phyloP scores from a whole-genome alignment of 2,329 filamentous ascomycete species.

The Cercospora brassicicola region DNA sequence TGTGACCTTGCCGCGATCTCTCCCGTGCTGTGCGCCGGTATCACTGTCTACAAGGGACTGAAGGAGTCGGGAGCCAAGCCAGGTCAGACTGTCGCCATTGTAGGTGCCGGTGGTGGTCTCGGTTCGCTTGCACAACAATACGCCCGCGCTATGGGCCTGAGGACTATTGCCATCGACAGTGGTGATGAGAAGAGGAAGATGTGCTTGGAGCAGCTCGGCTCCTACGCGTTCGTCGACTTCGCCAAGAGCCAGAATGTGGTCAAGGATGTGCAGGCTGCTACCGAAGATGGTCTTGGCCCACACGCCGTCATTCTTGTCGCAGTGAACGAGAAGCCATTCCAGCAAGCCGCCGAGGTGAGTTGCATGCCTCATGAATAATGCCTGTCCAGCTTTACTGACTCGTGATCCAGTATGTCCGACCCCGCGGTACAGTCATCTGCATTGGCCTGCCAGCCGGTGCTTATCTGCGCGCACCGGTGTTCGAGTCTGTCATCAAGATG shows the following conservation, averaged over 20 bases:
- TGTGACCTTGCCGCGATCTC: constrained; percentile 73
- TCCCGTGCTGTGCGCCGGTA: constrained; percentile 73
- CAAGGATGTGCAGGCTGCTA: constrained; percentile 78
- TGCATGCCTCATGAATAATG: neutral
- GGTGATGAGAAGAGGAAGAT: constrained; percentile 76
- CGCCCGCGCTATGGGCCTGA: constrained; percentile 84
- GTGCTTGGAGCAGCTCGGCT: constrained; percentile 66
- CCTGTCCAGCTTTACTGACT: constrained; percentile 9
- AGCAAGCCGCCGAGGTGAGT: constrained; percentile 71
- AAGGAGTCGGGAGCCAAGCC: constrained; percentile 76
- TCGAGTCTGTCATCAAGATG: constrained; percentile 71
- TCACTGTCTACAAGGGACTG: constrained; percentile 88
- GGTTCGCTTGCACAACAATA: constrained; percentile 81
- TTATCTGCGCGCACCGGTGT: constrained; percentile 78
- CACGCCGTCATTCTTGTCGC: constrained; percentile 86
- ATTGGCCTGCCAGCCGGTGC: constrained; percentile 84
- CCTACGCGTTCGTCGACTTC: constrained; percentile 77
- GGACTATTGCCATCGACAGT: constrained; percentile 76
- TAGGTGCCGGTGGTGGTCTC: constrained; percentile 82
- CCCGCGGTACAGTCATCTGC: constrained; percentile 78
- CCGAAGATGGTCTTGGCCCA: constrained; percentile 76
- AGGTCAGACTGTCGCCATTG: constrained; percentile 77
- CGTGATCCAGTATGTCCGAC: constrained; percentile 70
- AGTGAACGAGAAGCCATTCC: constrained; percentile 87
- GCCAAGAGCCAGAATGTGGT: constrained; percentile 72